Percentiles rank a stretch among this genome's conserved stretches.
These are phyloP conservation scores for Boletellus sp. DNA, from an alignment of 768 basidiomycete species.

Conservation along the genomic window DNA sequence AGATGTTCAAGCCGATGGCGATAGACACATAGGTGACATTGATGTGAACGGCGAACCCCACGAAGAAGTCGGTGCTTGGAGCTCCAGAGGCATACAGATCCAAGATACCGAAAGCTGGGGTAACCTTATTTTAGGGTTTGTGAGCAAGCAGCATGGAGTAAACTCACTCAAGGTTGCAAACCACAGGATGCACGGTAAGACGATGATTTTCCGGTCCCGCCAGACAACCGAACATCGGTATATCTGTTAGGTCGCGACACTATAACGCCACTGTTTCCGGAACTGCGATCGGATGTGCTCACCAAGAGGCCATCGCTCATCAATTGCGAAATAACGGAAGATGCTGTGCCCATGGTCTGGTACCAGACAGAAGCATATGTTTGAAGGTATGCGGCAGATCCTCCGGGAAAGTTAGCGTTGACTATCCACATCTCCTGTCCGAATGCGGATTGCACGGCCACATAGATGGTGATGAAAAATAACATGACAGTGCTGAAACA, in stretches of 20 bases:
- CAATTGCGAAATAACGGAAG: conserved; percentile 27
- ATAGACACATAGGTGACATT: conserved; percentile 9
- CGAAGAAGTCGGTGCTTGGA: conserved; percentile 5
- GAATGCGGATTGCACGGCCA: conserved; percentile 16
- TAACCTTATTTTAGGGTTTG: not conserved
- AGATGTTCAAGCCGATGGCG: conserved; percentile 11
- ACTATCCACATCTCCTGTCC: conserved; percentile 34
- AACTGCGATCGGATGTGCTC: conserved; percentile 2
- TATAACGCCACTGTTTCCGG: not conserved
- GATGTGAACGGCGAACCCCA: conserved; percentile 8
- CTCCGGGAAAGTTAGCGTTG: conserved; percentile 31
- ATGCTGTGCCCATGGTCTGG: conserved; percentile 24
- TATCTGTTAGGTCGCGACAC: conserved; percentile 18
- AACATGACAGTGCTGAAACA: conserved; percentile 15
- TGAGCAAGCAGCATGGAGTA: not conserved
- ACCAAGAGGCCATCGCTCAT: conserved; percentile 35
- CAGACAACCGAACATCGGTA: conserved; percentile 36
- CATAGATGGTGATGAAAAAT: conserved; percentile 26
- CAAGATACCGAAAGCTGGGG: conserved; percentile 6
- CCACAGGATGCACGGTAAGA: conserved; percentile 13
- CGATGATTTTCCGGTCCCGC: conserved; percentile 11
- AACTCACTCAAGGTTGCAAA: not conserved
- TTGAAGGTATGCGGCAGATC: conserved; percentile 29
- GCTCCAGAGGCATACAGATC: conserved; percentile 4
- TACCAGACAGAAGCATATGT: conserved; percentile 22